Conservation (phyloP, 2,329 filamentous ascomycete genomes). For the Colletotrichum cereale region DNA sequence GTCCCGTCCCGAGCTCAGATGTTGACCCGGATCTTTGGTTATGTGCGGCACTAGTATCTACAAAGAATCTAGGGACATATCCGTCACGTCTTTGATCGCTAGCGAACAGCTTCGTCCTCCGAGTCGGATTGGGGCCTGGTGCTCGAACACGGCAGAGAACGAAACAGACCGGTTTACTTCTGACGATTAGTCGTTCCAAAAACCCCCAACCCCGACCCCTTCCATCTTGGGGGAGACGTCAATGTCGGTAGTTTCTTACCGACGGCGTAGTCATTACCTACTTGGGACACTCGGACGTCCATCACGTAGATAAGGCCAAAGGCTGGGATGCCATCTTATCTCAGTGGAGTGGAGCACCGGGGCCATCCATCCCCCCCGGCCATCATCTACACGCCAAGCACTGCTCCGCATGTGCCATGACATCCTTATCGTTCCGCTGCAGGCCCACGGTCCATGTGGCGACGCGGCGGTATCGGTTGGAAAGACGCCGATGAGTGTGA, state of each 20-base stretch:
- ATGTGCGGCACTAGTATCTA: background rate
- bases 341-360: slow-evolving; percentile 34
- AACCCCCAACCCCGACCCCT: background rate
- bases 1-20: background rate
- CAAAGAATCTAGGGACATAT: too few relatives aligned
- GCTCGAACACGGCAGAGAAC: background rate
- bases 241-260: slow-evolving; percentile 33
- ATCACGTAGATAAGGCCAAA: slow-evolving; percentile 36
- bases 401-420: slow-evolving; percentile 12
- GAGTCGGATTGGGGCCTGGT: background rate
- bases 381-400: slow-evolving; percentile 26
- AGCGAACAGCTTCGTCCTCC: background rate
- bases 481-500: slow-evolving; percentile 37
- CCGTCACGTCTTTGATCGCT: background rate
- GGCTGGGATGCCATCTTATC: slow-evolving; percentile 21
- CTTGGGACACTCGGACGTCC: slow-evolving; percentile 21
- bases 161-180: background rate
- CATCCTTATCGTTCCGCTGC: slow-evolving; percentile 30
- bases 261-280: slow-evolving; percentile 12
- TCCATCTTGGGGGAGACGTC: background rate
- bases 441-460: slow-evolving; percentile 17
- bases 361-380: background rate
- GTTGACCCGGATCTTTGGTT: background rate
- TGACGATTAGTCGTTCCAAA: background rate
- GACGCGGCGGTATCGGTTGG: slow-evolving; percentile 31